These are phyloP conservation scores for Scheffersomyces spartinae DNA, from an alignment of 805 yeast genomes.

Conservation along the genomic window DNA sequence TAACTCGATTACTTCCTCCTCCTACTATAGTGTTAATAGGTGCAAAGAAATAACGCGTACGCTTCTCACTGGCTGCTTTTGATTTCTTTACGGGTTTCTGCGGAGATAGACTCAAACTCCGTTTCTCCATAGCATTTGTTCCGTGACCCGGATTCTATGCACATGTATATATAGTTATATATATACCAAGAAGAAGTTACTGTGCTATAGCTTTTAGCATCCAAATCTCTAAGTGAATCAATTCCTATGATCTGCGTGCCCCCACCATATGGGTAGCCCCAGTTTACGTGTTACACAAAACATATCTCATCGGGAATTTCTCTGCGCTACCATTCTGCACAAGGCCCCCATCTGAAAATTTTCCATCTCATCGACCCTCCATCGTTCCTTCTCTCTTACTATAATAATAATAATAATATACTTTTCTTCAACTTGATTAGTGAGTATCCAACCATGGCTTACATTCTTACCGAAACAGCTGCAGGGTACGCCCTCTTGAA, in stretches of 20 bases:
- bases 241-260: too few relatives aligned
- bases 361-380: constrained; percentile 4
- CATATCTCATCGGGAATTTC: too few relatives aligned
- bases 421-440: too few relatives aligned
- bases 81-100: constrained; percentile 5
- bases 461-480: constrained; percentile 92
- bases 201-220: too few relatives aligned
- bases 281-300: too few relatives aligned
- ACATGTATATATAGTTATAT: too few relatives aligned
- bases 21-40: constrained; percentile 20
- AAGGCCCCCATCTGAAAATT: constrained; percentile 1
- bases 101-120: constrained; percentile 3
- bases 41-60: constrained; percentile 23
- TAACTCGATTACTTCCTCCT: background rate
- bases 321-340: too few relatives aligned
- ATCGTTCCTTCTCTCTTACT: too few relatives aligned
- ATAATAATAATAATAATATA: constrained; percentile 1
- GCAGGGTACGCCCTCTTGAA: constrained; percentile 98
- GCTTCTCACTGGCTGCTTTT: constrained; percentile 5
- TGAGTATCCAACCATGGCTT: constrained; percentile 49
- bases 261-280: too few relatives aligned
- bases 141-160: too few relatives aligned
- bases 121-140: constrained; percentile 5
- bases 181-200: too few relatives aligned
- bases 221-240: too few relatives aligned